These are phyloP conservation scores for Cokeromyces recurvatus DNA, from an alignment of 371 early-diverging fungal species.

Conservation along the genomic window DNA sequence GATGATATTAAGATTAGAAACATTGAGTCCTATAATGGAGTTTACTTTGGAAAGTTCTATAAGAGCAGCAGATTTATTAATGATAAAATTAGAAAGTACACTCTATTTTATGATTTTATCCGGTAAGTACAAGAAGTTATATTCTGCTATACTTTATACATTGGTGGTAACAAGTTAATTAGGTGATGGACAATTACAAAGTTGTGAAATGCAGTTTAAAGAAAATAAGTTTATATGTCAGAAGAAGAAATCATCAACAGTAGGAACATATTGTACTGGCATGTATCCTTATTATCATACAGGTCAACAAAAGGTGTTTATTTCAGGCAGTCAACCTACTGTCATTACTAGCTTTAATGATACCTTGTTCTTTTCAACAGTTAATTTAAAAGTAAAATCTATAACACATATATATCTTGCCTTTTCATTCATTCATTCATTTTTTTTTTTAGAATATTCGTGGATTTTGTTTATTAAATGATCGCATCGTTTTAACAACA, in stretches of 20 bases:
- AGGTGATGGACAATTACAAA: conserved; percentile 75
- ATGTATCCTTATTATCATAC: conserved; percentile 13
- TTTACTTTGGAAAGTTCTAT: too few species aligned
- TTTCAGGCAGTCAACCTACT: conserved; percentile 79
- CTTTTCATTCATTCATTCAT: too few species aligned
- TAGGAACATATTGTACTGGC: too few species aligned
- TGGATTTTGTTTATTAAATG: conserved; percentile 34
- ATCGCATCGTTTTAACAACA: conserved; percentile 43
- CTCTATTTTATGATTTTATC: conserved; percentile 70
- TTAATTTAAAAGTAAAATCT: conserved; percentile 63
- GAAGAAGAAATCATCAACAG: neutral
- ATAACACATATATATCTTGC: too few species aligned
- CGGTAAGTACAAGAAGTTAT: too few species aligned
- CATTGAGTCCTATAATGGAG: too few species aligned
- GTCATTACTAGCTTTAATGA: conserved; percentile 64
- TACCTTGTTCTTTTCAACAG: conserved; percentile 71
- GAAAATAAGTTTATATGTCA: conserved; percentile 22
- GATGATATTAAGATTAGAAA: too few species aligned
- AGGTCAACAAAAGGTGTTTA: conserved; percentile 64
- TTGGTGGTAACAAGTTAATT: too few species aligned
- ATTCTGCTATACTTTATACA: too few species aligned
- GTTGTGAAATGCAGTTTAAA: conserved; percentile 44
- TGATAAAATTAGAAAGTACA: conserved; percentile 55
- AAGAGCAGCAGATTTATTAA: conserved; percentile 37
- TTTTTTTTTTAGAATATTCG: neutral